These are phyloP conservation scores for Lathyrus oleraceus DNA, from an alignment of 306 rosid genomes.

Conservation along the genomic window DNA sequence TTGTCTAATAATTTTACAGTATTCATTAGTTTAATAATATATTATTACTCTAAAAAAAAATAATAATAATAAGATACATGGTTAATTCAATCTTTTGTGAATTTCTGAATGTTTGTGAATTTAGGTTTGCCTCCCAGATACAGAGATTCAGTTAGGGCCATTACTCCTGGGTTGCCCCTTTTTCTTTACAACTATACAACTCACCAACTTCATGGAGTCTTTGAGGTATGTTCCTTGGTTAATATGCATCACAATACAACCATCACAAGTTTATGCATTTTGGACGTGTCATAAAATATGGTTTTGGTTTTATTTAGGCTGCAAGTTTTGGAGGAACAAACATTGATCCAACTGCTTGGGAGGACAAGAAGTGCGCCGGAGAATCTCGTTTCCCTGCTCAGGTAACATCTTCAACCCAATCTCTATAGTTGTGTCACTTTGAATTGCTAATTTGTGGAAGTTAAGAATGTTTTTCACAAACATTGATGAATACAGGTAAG, in stretches of 20 bases:
- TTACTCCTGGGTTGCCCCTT: constrained; percentile 95
- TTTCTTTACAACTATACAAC: constrained; percentile 98
- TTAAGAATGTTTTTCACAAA: constrained; percentile 20
- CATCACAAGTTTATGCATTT: neutral
- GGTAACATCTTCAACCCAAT: constrained; percentile 47
- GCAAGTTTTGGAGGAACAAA: constrained; percentile 94
- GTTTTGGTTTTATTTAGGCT: constrained; percentile 58
- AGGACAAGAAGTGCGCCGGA: constrained; percentile 90
- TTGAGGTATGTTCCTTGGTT: constrained; percentile 60
- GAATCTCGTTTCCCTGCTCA: constrained; percentile 99
- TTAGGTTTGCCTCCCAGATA: constrained; percentile 96
- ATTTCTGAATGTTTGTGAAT: constrained; percentile 4
- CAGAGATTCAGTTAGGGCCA: constrained; percentile 91
- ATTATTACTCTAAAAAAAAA: too few species aligned
- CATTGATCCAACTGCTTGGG: constrained; percentile 97
- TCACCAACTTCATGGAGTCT: constrained; percentile 98
- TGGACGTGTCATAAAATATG: neutral
- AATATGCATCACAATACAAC: neutral
- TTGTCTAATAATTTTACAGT: neutral
- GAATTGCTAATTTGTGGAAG: neutral
- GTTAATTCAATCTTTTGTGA: neutral
- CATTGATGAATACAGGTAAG: constrained; percentile 51
- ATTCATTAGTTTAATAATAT: neutral
- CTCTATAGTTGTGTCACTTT: neutral
- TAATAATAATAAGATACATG: too few species aligned